Evolutionary conservation across 495 filamentous ascomycete genomes (phyloP), one percentile per base, ranked within the genome.

Genomic region (Viridothelium virens): DNA sequence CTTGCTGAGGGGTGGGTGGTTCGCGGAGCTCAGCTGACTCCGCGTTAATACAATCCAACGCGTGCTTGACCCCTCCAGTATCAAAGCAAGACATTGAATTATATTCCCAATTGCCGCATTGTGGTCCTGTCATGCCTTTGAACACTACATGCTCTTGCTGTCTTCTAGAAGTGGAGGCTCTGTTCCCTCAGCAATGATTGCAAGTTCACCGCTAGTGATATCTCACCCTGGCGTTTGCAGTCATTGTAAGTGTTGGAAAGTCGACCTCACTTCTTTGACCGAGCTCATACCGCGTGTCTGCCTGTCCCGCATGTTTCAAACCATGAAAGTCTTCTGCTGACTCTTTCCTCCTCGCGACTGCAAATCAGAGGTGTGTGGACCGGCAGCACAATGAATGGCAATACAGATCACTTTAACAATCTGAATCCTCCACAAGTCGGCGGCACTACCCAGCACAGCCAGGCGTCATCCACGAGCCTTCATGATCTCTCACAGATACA

Each of bases 401-500:
- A 18, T 12, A 4, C 18, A 31, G 14, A 47, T 46, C 2, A 46
- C 39, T 11, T 50, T 7, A 7, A 50, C 11, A 36, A 33, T 48
- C 62, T 44, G 7, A 2, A 12, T 2, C 7, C 31, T 64, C 10
- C 41, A 2, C 62, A 48, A 48, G 12, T 50, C 62, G 56, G 65
- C 50, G 50, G 67, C 46, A 63, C 70, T 41, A 63, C 64, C 65
- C 18, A 67, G 44, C 53, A 34, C 33, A 50, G 56, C 53, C 66
- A 61, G 34, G 2, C 64, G 10, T 47, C 69, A 9, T 3, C 65
- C 36, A 38, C 61, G 46, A 62, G 59, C 56, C 69, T 63, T 2
- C 62, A 64, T 59, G 73, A 73, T 47, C 68, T 82, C 70, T 76
- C 80, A 9, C 83, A 81, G 71, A 92, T 97, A 63, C 83, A 91